A percentile compares a stretch with the other conserved stretches of the same genome.
phyloP scores from a whole-genome alignment of 2,329 filamentous ascomycete genomes.

The Monosporascus ibericus region DNA sequence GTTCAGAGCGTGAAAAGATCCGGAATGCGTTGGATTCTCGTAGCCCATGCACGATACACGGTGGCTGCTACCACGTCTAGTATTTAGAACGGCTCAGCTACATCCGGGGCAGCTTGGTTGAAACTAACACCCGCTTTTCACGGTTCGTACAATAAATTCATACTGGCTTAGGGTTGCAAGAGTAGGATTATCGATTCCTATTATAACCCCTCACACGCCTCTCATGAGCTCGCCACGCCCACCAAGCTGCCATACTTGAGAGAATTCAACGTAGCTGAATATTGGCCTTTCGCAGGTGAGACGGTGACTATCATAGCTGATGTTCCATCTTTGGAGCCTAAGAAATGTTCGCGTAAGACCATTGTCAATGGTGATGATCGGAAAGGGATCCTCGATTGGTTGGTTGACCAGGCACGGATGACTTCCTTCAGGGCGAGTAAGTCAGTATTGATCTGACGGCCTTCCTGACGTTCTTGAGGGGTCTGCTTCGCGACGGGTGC shows the following conservation, averaged over 20 bases:
- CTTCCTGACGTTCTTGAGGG: slow-evolving; percentile 32
- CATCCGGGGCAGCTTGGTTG: no score
- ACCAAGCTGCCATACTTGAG: slow-evolving; percentile 2
- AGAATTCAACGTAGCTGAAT: slow-evolving; percentile 1
- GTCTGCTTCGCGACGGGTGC: slow-evolving; percentile 20
- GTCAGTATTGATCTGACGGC: slow-evolving; percentile 38
- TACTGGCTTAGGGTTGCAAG: no score
- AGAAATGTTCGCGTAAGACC: slow-evolving; percentile 1
- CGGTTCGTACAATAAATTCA: no score
- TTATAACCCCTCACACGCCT: no score
- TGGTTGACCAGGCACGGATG: slow-evolving; percentile 32
- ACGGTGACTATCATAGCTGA: slow-evolving; percentile 1
- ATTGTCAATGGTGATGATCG: slow-evolving; percentile 34
- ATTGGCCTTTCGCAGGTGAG: not conserved
- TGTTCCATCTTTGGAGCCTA: not conserved
- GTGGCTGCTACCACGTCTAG: no score
- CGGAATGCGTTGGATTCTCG: no score
- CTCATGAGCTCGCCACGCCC: not conserved
- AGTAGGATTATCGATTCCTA: no score
- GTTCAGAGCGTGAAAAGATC: no score
- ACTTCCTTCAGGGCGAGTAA: slow-evolving; percentile 39
- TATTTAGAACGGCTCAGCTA: no score
- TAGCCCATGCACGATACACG: no score
- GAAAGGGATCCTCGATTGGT: slow-evolving; percentile 32
- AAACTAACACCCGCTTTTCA: no score